A percentile compares a stretch with the other conserved stretches of the same genome.
phyloP scores from a whole-genome alignment of 2,329 filamentous ascomycete species.

The Colletotrichum plurivorum region DNA sequence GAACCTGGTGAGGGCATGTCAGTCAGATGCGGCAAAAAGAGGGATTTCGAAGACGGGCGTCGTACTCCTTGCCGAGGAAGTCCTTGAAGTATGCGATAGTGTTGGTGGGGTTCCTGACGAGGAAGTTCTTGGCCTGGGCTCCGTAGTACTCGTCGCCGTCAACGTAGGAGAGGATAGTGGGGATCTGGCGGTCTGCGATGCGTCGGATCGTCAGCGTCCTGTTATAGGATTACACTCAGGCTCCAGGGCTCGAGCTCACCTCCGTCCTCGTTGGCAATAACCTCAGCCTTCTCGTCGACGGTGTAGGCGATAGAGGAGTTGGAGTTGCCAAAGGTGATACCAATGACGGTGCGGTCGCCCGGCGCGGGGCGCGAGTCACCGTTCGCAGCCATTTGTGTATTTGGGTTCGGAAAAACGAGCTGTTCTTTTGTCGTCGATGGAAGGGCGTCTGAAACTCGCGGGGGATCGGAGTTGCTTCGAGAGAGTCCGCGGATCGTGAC shows the following conservation, averaged over 20 bases:
- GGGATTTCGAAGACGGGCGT: constrained; percentile 19
- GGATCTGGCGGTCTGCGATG: constrained; percentile 90
- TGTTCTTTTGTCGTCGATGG: background rate
- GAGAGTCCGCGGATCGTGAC: constrained; percentile 23
- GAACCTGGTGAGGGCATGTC: constrained; percentile 68
- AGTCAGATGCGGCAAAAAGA: constrained; percentile 38
- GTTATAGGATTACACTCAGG: background rate
- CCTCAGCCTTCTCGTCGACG: constrained; percentile 93
- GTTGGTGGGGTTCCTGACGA: constrained; percentile 92
- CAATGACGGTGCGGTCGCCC: constrained; percentile 81
- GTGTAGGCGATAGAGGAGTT: constrained; percentile 98
- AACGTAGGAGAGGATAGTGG: constrained; percentile 93
- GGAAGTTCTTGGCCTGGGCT: constrained; percentile 92
- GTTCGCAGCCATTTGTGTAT: constrained; percentile 61
- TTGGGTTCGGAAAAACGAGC: constrained; percentile 34
- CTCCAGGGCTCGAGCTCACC: constrained; percentile 66
- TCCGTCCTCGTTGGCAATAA: constrained; percentile 99
- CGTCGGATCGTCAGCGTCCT: constrained; percentile 35
- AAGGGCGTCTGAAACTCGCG: constrained; percentile 6
- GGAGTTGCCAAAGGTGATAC: constrained; percentile 97
- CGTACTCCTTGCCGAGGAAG: constrained; percentile 92
- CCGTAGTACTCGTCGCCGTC: constrained; percentile 97
- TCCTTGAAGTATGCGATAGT: constrained; percentile 97
- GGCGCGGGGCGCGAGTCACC: constrained; percentile 63
- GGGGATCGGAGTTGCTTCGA: constrained; percentile 9